Base-by-base conservation (phyloP, 176 grass and related monocot genomes). In the Oryza coarctata region DNA sequence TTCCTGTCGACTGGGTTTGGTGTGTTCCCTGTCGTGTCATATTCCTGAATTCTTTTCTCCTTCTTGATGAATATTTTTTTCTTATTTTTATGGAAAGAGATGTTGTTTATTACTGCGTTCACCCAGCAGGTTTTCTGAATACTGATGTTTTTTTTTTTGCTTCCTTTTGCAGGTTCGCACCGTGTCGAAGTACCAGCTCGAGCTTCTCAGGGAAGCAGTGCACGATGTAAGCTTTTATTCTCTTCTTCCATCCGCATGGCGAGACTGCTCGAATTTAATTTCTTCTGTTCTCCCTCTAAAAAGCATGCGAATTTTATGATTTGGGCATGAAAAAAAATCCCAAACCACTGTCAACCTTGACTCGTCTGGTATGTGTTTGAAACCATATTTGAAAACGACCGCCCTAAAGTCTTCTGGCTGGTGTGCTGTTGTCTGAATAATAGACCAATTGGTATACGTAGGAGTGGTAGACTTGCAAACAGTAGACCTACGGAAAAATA, bases 181-280 rank as follows among this genome's bases (percentile, higher is more conserved):
- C 11, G 92, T 92, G 74, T 85, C 92, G 0, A 83, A 26, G 44
- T 3, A 87, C 22, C 94, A 97, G 79, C 49, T 97, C 41, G 28
- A 78, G 25, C 77, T 92, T 79, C 87, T 97, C 17, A 82, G 84
- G 85, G 77, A 83, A 41, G 94, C 94, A 39, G 92, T 94, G 18
- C 75, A 94, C 20, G 87, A 97, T 73, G 86, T 97, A 43, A 90
- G 89, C 83, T 30, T 31, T 34, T 17, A 6, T 35, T 35, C 57
- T 27, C 22, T 80, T 11, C 22, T 0, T 43, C n/a, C 66, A 4
- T 20, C 47, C 15, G 31, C 43, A 10, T 41, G 68, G 39, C 22
- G 11, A 45, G 28, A 15, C 3, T 30, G 12, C 0, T 63, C 25
- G 3, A 4, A 30, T 65, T 65, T 62, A 44, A 50, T 50, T 50